These are phyloP conservation scores for Diutina catenulata DNA, from an alignment of 1,139 yeast species.

Conservation along the genomic window DNA sequence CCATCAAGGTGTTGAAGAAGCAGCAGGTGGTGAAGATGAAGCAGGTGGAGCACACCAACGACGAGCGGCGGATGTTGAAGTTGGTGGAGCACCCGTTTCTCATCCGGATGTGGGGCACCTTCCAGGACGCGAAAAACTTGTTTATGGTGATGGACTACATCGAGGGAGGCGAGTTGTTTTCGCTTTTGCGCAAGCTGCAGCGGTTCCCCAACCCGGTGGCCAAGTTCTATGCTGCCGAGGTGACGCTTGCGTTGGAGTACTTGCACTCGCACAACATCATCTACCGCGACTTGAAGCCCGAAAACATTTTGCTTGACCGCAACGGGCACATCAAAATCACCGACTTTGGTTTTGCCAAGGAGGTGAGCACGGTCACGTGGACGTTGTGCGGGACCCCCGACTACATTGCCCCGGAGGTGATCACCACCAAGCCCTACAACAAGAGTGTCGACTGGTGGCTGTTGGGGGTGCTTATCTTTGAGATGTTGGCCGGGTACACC, in stretches of 20 bases:
- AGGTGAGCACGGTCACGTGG: slow-evolving; percentile 46
- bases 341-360: slow-evolving; percentile 54
- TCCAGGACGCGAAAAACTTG: slow-evolving; percentile 42
- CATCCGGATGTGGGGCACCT: slow-evolving; percentile 57
- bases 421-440: slow-evolving; percentile 50
- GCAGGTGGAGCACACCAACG: slow-evolving; percentile 55
- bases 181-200: slow-evolving; percentile 45
- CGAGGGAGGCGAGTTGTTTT: slow-evolving; percentile 52
- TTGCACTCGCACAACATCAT: slow-evolving; percentile 46
- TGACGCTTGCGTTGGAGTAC: slow-evolving; percentile 44
- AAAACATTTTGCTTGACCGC: slow-evolving; percentile 43
- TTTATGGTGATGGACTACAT: slow-evolving; percentile 56
- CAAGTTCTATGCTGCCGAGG: slow-evolving; percentile 53
- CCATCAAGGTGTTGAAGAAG: slow-evolving; percentile 47
- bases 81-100: slow-evolving; percentile 48
- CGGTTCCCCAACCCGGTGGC: slow-evolving; percentile 54
- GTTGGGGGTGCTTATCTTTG: slow-evolving; percentile 46
- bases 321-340: slow-evolving; percentile 51
- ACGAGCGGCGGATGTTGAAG: slow-evolving; percentile 45
- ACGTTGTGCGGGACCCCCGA: slow-evolving; percentile 57
- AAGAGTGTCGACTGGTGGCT: slow-evolving; percentile 61
- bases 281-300: slow-evolving; percentile 52
- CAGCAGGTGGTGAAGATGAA: slow-evolving; percentile 50
- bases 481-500: slow-evolving; percentile 52
- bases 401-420: slow-evolving; percentile 53